Base-by-base conservation (phyloP, 75 land plant genomes). In the Chamaecyparis obtusa region DNA sequence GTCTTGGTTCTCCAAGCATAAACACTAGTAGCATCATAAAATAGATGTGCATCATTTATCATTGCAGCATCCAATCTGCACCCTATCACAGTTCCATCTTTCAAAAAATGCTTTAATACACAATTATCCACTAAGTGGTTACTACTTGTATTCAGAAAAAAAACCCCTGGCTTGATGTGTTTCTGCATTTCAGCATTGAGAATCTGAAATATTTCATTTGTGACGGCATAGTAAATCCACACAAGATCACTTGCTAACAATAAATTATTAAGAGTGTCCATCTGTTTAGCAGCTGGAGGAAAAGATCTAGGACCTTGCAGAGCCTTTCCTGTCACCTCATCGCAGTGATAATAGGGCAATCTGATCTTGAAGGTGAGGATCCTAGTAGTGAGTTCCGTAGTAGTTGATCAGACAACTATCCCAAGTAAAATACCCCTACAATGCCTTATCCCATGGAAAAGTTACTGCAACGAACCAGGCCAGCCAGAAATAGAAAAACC, bases 21-120 rank as follows among this genome's bases (percentile, higher is more conserved):
- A n/a, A n/a, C n/a, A n/a, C n/a, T n/a, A n/a, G n/a, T n/a, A n/a
- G n/a, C n/a, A n/a, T n/a, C n/a, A n/a, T n/a, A n/a, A n/a, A n/a
- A n/a, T n/a, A n/a, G n/a, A n/a, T n/a, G n/a, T n/a, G n/a, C n/a
- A n/a, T n/a, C n/a, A n/a, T n/a, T n/a, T n/a, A n/a, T n/a, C n/a
- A n/a, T n/a, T n/a, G 96, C 96, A 84, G 99, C 99, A 93, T 98
- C 99, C 87, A 98, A 86, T 33, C 99, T 99, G 91, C 97, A 96
- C 35, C 99, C 99, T 88, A 99, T 95, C 88, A 98, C 87, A 72
- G 94, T 94, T 2, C 99, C 99, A 91, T 95, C 99, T 90, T 95
- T 95, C 83, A 98, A 83, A 51, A 96, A 94, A 83, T 98, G 96
- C 89, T 98, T 98, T 88, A 98, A 86, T 24, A 97, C 99, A 90